A percentile compares a stretch with the other conserved stretches of the same genome.
Conservation (phyloP, 2,329 filamentous ascomycete species). For the Biscogniauxia marginata region DNA sequence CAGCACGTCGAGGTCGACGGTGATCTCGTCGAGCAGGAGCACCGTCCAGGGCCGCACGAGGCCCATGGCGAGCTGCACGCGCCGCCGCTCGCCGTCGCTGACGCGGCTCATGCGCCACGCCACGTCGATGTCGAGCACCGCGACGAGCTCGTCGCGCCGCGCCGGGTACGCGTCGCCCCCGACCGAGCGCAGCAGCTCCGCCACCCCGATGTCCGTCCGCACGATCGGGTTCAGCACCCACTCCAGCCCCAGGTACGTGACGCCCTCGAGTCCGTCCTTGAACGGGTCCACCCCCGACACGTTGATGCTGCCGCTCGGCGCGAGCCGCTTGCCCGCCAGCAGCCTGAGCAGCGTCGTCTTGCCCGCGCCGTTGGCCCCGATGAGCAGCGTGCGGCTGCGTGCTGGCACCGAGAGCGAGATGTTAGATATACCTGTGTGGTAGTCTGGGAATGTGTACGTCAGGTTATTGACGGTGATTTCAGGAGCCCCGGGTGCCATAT, state of each 20-base stretch:
- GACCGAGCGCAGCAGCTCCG: constrained; percentile 78
- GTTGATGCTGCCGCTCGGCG: constrained; percentile 70
- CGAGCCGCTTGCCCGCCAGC: constrained; percentile 90
- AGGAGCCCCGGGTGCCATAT: constrained; percentile 8
- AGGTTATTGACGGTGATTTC: constrained; percentile 72
- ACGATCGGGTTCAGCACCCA: constrained; percentile 98
- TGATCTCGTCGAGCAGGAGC: constrained; percentile 91
- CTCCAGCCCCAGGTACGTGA: constrained; percentile 95
- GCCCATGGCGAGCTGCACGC: constrained; percentile 96
- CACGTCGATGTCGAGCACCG: constrained; percentile 87
- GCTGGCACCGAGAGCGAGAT: constrained; percentile 76
- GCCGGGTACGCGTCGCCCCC: constrained; percentile 81
- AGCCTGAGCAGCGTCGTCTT: constrained; percentile 96
- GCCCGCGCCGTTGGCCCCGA: constrained; percentile 94
- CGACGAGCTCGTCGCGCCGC: constrained; percentile 81
- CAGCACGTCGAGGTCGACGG: constrained; percentile 90
- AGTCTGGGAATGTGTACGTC: constrained; percentile 86
- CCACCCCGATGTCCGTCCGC: constrained; percentile 89
- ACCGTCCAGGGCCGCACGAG: constrained; percentile 88
- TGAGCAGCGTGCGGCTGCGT: constrained; percentile 82
- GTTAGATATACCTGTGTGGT: constrained; percentile 72
- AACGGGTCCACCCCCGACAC: constrained; percentile 90
- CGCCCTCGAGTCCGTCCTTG: constrained; percentile 83
- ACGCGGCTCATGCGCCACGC: constrained; percentile 96
- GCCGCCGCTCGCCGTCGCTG: constrained; percentile 83